phyloP scores from a whole-genome alignment of 768 basidiomycete genomes.

The Suillus bovinus region DNA sequence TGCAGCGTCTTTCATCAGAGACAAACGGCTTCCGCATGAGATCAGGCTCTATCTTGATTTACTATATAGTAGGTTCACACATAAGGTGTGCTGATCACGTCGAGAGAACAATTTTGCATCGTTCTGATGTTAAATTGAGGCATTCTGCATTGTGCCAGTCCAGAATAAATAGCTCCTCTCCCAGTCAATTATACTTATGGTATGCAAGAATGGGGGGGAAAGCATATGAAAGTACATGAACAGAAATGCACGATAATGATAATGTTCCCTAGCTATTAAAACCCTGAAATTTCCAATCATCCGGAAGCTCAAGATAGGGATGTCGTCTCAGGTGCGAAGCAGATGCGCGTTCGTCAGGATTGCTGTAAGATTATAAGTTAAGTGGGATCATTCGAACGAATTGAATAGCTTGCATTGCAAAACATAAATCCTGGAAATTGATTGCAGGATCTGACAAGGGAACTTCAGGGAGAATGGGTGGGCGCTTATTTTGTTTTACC shows the following conservation, averaged over 20 bases:
- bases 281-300: conserved; percentile 74
- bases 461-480: conserved; percentile 89
- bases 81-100: neutral
- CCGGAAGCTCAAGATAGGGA: conserved; percentile 71
- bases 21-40: no score
- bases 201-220: neutral
- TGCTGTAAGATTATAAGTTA: conserved; percentile 41
- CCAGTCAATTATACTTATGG: neutral
- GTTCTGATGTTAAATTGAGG: neutral
- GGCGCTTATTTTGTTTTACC: conserved; percentile 84
- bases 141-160: neutral
- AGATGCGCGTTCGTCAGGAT: conserved; percentile 81
- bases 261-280: conserved; percentile 22
- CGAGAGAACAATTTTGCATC: neutral
- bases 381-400: neutral
- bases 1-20: no score
- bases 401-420: conserved; percentile 70
- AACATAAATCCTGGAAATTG: conserved; percentile 87
- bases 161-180: neutral
- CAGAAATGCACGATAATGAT: neutral
- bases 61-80: neutral
- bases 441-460: conserved; percentile 73
- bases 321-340: conserved; percentile 80
- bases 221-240: no score
- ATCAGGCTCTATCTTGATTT: neutral